Evolutionary conservation across 495 filamentous ascomycete genomes (phyloP), one percentile per base, ranked within the genome.

Genomic region (Daldinia loculata): DNA sequence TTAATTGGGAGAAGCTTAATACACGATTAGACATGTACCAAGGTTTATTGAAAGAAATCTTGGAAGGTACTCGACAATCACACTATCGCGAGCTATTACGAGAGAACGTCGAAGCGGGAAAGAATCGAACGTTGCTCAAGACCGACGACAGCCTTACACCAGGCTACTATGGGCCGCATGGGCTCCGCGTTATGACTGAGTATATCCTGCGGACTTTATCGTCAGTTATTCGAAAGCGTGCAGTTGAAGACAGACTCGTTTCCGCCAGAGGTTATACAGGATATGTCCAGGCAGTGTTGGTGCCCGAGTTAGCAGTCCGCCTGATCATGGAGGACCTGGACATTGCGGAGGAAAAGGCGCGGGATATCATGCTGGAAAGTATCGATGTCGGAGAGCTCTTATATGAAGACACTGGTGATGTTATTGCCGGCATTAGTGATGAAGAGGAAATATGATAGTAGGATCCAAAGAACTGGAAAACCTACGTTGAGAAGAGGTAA

Each of bases 141-240:
- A 87, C 81, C 4, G 79, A 85, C n/a, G 79, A 78, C 36, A 83
- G 81, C 57, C 74, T 86, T 19, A 86, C 82, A 17, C 80, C 85
- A 29, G 95, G 95, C 0, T 99, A 98, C 76, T 99, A 98, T 77
- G 95, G 95, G 1, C 85, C 90, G 1, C 85, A 91, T 58, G 95
- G 95, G 0, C 83, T 92, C 19, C 84, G 85, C 24, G 85, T 86
- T 59, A 86, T 87, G 79, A 82, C 82, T 36, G 89, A 93, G 66
- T 84, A 85, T 53, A 85, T 97, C 64, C 89, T 91, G 65, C 61
- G 76, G 8, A 83, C 83, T 27, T 89, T 94, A 61, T 84, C 88
- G 7, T 75, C 84, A 3, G 79, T 87, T 51, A 78, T 98, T 17
- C 87, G 89, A 32, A 85, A 87, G 65, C 81, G 90, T 48, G 87